Evolutionary conservation across 768 basidiomycete species (phyloP).

Genomic region (Termitomyces sp.): DNA sequence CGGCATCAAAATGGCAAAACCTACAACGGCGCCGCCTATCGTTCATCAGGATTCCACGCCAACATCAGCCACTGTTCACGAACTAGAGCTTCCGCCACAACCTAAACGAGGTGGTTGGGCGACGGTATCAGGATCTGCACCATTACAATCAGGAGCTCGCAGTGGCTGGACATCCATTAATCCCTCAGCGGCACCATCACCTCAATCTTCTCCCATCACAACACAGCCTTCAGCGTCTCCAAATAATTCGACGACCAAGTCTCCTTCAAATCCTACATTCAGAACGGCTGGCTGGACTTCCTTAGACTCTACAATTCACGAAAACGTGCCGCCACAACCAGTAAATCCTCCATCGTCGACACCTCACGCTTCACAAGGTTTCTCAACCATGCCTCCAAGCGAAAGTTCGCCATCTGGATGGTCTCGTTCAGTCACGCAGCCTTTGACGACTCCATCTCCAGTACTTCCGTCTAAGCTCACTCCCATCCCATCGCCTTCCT

Average conservation of each 20-base stretch:
- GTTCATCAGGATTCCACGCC: constrained; percentile 16
- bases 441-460: neutral
- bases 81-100: constrained; percentile 15
- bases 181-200: constrained; percentile 9
- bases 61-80: constrained; percentile 18
- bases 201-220: constrained; percentile 6
- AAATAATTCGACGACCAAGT: constrained; percentile 11
- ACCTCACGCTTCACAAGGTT: constrained; percentile 5
- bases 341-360: constrained; percentile 14
- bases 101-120: constrained; percentile 50
- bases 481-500: neutral
- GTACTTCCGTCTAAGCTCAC: neutral
- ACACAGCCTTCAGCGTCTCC: constrained; percentile 4
- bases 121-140: constrained; percentile 22
- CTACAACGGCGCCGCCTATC: constrained; percentile 15
- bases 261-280: constrained; percentile 38
- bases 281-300: constrained; percentile 65
- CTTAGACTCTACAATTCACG: constrained; percentile 45
- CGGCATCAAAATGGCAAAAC: constrained; percentile 65
- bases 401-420: constrained; percentile 2
- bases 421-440: neutral
- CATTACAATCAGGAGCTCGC: constrained; percentile 23
- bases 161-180: constrained; percentile 46
- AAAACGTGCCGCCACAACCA: constrained; percentile 14
- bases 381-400: constrained; percentile 5